These are phyloP conservation scores for Fimicolochytrium jonesii DNA, from an alignment of 192 early-diverging fungal genomes.

Conservation along the genomic window DNA sequence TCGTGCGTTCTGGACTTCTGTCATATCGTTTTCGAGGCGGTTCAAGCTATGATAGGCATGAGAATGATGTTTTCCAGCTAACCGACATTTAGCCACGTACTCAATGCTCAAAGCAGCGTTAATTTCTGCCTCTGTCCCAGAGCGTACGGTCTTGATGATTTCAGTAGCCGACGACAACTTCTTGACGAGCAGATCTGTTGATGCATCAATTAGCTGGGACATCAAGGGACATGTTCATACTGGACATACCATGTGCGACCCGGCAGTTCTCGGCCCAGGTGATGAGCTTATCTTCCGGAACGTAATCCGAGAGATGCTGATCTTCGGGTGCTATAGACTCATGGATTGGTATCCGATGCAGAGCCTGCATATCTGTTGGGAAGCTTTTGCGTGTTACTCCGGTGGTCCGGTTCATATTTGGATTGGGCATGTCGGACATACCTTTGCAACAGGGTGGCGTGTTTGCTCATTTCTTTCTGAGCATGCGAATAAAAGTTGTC, in stretches of 20 bases:
- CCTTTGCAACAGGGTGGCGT: constrained; percentile 35
- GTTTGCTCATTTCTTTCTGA: constrained; percentile 37
- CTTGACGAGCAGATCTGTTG: constrained; percentile 26
- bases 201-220: background rate
- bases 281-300: constrained; percentile 38
- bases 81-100: constrained; percentile 2
- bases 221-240: background rate
- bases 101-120: constrained; percentile 25
- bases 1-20: constrained; percentile 10
- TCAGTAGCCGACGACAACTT: constrained; percentile 24
- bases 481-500: constrained; percentile 26
- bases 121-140: constrained; percentile 31
- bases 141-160: constrained; percentile 22
- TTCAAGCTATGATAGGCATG: constrained; percentile 10
- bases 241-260: constrained; percentile 28
- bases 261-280: constrained; percentile 44
- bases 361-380: constrained; percentile 38
- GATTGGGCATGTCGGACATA: background rate
- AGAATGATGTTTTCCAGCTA: background rate
- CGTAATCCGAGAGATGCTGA: constrained; percentile 34
- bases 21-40: constrained; percentile 6
- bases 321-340: constrained; percentile 23
- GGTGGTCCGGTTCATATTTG: background rate
- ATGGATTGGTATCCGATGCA: constrained; percentile 44
- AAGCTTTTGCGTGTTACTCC: constrained; percentile 18